Evolutionary conservation across 2,329 filamentous ascomycete species (phyloP), one percentile per base, ranked within the genome.

Genomic region (Aureobasidium sp.): DNA sequence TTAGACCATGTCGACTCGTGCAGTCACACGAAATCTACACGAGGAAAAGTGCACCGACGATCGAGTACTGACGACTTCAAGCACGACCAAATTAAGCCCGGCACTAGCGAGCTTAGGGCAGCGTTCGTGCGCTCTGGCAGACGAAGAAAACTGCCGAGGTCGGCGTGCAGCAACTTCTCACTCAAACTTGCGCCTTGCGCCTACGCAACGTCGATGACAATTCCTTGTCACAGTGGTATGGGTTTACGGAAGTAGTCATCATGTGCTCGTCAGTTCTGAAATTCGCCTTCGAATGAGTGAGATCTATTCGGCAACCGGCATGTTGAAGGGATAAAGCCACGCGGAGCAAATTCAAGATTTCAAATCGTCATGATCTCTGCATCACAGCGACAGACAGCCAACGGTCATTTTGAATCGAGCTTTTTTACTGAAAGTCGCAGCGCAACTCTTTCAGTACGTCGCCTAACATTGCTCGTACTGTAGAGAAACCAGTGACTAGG

Each of bases 1-100:
- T 46, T 57, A 29, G 53, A 57, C 27, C 53, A 57, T 57, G 29
- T 57, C 53, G 39, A 57, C 39, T 44, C 53, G 41, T 57, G 53
- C 41, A 15, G 52, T 44, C 51, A 55, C 51, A 41, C 51, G 51
- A 55, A 55, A 36, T 43, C 36, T 55, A 55, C 37, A 39, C 39
- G 53, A 57, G 27, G 39, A 57, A 57, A 57, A 46, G 29, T 57
- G n/a, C 12, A 13, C 27, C 53, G 53, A 41, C 39, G 53, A 55
- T 55, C 52, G 15, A 44, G 37, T 36, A 56, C 53, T 57, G 53
- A 57, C 53, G 53, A 57, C 41, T 44, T 44, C 53, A 36, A 57
- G 43, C 52, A 34, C n/a, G 37, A 44, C 52, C 52, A 56, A 39
- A 57, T 57, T 57, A 36, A 36, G 53, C 55, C 29, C 44, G 55